Evolutionary conservation across 495 filamentous ascomycete species (phyloP).

Genomic region (Podospora anserina): DNA sequence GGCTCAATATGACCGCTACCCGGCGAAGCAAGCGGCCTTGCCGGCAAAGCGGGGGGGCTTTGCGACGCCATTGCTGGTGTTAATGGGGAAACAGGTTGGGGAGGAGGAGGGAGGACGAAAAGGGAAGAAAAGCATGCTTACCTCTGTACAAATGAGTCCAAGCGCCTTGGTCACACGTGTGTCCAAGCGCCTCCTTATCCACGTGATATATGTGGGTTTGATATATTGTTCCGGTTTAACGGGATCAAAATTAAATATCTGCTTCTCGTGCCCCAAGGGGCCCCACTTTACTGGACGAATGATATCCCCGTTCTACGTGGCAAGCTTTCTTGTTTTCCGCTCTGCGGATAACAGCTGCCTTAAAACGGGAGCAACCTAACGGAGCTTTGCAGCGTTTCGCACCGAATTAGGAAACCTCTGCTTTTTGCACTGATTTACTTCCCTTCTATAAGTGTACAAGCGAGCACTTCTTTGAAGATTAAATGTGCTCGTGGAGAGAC

Average conservation of each 20-base stretch:
- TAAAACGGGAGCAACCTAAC: no score
- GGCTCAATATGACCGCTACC: not conserved
- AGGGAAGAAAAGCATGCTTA: not conserved
- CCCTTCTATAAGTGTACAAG: no score
- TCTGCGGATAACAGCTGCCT: no score
- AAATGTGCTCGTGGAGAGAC: no score
- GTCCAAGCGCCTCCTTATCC: not conserved
- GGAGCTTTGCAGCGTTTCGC: no score
- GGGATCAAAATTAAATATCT: not conserved
- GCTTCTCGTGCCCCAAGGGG: not conserved
- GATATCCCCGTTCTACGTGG: no score
- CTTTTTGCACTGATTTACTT: no score
- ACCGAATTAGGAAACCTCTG: no score
- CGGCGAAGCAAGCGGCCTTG: not conserved
- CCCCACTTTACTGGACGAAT: no score
- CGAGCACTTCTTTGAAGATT: no score
- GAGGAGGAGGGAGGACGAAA: not conserved
- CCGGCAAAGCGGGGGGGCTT: not conserved
- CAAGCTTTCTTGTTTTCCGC: no score
- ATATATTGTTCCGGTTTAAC: not conserved
- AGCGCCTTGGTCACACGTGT: not conserved
- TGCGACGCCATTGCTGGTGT: not conserved
- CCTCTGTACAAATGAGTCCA: not conserved
- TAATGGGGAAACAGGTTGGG: not conserved
- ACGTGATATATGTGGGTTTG: not conserved